Evolutionary conservation across 495 filamentous ascomycete species (phyloP).

Genomic region (Oidiodendron maius): DNA sequence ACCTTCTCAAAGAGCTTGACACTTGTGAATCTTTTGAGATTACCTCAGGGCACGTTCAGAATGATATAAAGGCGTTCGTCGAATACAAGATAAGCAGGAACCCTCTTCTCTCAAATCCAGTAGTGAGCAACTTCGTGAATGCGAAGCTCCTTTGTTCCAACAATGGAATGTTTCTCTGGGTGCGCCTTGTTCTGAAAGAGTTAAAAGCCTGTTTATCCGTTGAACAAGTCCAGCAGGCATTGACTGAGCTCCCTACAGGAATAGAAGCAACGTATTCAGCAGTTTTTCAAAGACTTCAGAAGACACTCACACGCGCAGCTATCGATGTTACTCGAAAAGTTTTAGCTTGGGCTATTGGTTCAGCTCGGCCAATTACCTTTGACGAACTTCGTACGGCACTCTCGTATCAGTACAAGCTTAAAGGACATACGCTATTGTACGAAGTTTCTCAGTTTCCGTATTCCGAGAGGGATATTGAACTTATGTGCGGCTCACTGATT

Average conservation of each 20-base stretch:
- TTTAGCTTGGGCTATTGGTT: background rate
- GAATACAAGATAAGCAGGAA: background rate
- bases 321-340: background rate
- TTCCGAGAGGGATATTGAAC: background rate
- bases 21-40: background rate
- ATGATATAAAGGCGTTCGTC: background rate
- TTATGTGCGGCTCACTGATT: background rate
- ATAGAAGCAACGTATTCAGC: background rate
- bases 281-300: background rate
- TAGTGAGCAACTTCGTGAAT: background rate
- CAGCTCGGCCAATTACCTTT: background rate
- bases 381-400: background rate
- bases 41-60: background rate
- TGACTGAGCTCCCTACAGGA: background rate
- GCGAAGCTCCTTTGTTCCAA: background rate
- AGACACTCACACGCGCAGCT: background rate
- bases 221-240: background rate
- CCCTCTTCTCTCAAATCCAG: background rate
- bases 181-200: background rate
- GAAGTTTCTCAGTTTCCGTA: background rate
- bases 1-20: background rate
- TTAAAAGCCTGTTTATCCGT: background rate
- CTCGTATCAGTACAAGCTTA: background rate
- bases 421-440: background rate
- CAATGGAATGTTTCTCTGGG: background rate